phyloP scores from a whole-genome alignment of 257 asterid species.

The Scutellaria minor region DNA sequence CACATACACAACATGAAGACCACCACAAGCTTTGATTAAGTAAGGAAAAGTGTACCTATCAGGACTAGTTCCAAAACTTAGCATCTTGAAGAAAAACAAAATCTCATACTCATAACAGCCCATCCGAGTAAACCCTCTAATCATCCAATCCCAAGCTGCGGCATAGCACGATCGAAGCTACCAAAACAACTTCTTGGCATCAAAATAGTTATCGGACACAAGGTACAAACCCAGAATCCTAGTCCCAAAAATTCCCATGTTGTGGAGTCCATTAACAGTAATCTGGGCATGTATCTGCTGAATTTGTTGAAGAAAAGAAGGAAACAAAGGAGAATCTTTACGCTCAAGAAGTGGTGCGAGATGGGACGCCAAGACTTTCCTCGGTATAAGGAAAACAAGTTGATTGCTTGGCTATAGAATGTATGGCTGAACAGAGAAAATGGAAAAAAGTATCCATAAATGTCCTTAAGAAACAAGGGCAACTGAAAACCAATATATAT shows the following conservation, averaged over 20 bases:
- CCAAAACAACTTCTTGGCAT: slow-evolving; percentile 67
- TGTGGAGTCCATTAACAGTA: slow-evolving; percentile 59
- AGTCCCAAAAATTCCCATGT: slow-evolving; percentile 66
- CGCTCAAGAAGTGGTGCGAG: too few relatives aligned
- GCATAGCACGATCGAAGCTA: slow-evolving; percentile 78
- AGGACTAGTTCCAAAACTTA: slow-evolving; percentile 72
- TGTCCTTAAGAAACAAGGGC: too few relatives aligned
- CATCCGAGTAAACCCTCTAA: too few relatives aligned
- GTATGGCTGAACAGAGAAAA: slow-evolving; percentile 31
- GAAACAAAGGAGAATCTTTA: too few relatives aligned
- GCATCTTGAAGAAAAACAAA: slow-evolving; percentile 81
- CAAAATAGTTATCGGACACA: slow-evolving; percentile 47
- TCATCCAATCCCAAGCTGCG: slow-evolving; percentile 99
- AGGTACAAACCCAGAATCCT: slow-evolving; percentile 80
- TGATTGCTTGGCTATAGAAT: slow-evolving; percentile 22
- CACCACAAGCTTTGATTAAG: slow-evolving; percentile 78
- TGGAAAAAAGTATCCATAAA: background rate
- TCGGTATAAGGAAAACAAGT: slow-evolving; percentile 41
- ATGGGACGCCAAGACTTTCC: slow-evolving; percentile 12
- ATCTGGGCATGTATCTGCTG: slow-evolving; percentile 70
- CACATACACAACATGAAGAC: slow-evolving; percentile 54
- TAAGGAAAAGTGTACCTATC: slow-evolving; percentile 94
- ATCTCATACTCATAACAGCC: slow-evolving; percentile 45
- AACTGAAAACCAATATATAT: too few relatives aligned
- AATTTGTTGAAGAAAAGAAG: slow-evolving; percentile 29